Evolutionary conservation across 179 eudicot species (phyloP).

Genomic region (Beta macrorhiza): DNA sequence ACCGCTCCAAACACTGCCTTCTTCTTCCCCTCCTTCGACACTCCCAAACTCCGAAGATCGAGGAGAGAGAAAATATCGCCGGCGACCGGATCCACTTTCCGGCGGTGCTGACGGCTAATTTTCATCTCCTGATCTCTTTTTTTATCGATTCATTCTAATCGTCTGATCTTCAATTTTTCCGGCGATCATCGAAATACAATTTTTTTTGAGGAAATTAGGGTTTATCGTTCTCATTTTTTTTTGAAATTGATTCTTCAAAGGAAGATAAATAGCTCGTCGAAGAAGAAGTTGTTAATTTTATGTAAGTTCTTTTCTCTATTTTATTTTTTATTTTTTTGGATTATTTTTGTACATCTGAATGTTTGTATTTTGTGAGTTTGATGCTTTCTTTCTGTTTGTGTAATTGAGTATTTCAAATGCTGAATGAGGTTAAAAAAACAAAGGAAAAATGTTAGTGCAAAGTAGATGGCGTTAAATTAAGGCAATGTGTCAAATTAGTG

Average conservation of each 20-base stretch:
- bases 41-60: slow-evolving; percentile 1
- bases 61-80: slow-evolving; percentile 20
- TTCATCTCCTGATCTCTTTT: slow-evolving; percentile 8
- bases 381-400: too few relatives aligned
- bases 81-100: slow-evolving; percentile 15
- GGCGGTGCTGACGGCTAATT: slow-evolving; percentile 4
- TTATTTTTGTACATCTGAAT: not conserved
- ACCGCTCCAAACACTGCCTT: not conserved
- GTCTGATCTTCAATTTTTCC: slow-evolving; percentile 6
- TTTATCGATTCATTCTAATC: not conserved
- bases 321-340: not conserved
- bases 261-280: not conserved
- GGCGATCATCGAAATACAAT: not conserved
- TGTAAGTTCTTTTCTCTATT: slow-evolving; percentile 4
- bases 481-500: not conserved
- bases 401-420: too few relatives aligned
- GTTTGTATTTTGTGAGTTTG: not conserved
- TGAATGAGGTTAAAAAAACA: too few relatives aligned
- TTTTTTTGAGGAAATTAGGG: not conserved
- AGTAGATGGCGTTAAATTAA: too few relatives aligned
- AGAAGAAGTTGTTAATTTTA: not conserved
- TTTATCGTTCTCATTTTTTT: not conserved
- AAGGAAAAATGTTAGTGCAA: too few relatives aligned
- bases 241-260: not conserved
- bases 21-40: not conserved